Evolutionary conservation across 257 asterid genomes (phyloP), one percentile per base, ranked within the genome.

Genomic region (Solanum peruvianum): DNA sequence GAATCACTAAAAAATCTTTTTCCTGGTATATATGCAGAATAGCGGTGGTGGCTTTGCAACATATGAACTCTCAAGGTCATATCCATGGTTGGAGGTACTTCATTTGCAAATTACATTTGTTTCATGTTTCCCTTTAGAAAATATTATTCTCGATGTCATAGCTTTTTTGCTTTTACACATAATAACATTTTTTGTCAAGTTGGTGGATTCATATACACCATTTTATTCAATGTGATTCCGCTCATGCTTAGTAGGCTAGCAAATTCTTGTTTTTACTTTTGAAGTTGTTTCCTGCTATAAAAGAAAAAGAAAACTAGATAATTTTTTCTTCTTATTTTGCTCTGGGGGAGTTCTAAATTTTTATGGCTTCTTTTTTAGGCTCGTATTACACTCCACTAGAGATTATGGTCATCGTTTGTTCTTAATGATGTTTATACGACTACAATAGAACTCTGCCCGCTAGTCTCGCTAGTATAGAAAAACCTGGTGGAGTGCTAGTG

Each of bases 31-130:
- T 88, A 89, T 88, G 88, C 98, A 97, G 99, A 97, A 97, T 82
- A 81, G 77, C 35, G 94, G 81, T 70, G 99, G 99, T 62, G 98
- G 99, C 86, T 93, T 94, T 88, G 99, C 99, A 87, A 95, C 99
- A 47, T 96, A 97, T 91, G 99, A 97, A 90, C 95, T 97, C 91
- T 94, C 99, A 88, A 92, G 99, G 91, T 97, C 99, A 88, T 97
- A 97, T 92, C 92, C 98, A 85, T 97, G 99, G 99, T 91, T 97
- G 92, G 99, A 97, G 99, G 99, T 97, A 92, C 73, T 75, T 77
- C 84, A 72, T 71, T 86, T 60, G 47, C 82, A 45, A 78, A 49
- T 35, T 70, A 45, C 41, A 86, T 64, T 33, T 10, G 4, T 49
- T 86, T 44, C 87, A 72, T 86, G 84, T 86, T 72, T 47, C 69